These are phyloP conservation scores for Trypanosoma cruzi DNA, from an alignment of 208 protist genomes.

Conservation along the genomic window DNA sequence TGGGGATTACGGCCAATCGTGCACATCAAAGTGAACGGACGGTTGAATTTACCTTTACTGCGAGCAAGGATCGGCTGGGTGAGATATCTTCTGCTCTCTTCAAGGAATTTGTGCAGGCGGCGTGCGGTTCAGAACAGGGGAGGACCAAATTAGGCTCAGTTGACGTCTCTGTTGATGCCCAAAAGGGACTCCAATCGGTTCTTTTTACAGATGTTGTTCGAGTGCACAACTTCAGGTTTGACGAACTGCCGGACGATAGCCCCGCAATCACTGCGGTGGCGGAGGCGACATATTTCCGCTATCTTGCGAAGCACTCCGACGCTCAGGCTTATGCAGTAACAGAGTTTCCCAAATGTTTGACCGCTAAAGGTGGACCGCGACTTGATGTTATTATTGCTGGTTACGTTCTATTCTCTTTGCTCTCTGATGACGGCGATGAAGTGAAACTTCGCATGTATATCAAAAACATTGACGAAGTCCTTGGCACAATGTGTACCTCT, in stretches of 20 bases:
- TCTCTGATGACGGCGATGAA: constrained; percentile 30
- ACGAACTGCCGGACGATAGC: constrained; percentile 70
- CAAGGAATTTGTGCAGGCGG: constrained; percentile 64
- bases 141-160: constrained; percentile 55
- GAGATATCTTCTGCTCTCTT: constrained; percentile 59
- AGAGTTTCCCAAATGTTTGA: constrained; percentile 73
- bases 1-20: constrained; percentile 38
- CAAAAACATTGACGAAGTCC: constrained; percentile 53
- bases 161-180: constrained; percentile 66
- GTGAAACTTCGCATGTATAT: constrained; percentile 53
- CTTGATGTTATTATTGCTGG: constrained; percentile 77
- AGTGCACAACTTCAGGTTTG: constrained; percentile 62
- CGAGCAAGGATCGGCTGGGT: constrained; percentile 28
- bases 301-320: constrained; percentile 66
- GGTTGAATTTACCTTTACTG: constrained; percentile 46
- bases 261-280: constrained; percentile 61
- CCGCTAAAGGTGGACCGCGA: constrained; percentile 37
- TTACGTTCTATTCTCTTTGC: constrained; percentile 78
- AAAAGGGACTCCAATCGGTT: constrained; percentile 31
- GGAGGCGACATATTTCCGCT: constrained; percentile 80
- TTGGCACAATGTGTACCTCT: constrained; percentile 82
- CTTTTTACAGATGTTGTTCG: constrained; percentile 62
- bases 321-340: constrained; percentile 47
- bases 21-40: constrained; percentile 26
- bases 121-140: constrained; percentile 77